Evolutionary conservation across 2,329 filamentous ascomycete genomes (phyloP).

Genomic region (Beauveria sp.): DNA sequence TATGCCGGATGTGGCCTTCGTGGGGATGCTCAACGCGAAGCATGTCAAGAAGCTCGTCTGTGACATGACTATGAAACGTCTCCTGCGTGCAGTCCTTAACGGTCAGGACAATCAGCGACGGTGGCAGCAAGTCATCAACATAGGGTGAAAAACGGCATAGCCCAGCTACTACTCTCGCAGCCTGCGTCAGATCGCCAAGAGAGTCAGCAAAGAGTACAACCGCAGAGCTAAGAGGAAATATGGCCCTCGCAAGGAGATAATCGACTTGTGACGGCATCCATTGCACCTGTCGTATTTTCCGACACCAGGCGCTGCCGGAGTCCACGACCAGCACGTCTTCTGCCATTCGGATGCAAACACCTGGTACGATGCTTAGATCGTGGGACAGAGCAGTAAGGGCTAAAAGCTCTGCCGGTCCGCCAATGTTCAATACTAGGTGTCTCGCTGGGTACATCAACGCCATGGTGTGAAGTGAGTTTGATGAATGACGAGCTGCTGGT

Average conservation of each 20-base stretch:
- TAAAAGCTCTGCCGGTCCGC: not conserved
- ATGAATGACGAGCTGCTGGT: not conserved
- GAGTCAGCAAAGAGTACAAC: not conserved
- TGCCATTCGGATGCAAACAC: not conserved
- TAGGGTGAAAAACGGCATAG: not conserved
- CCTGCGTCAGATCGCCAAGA: not conserved
- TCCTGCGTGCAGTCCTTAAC: not conserved
- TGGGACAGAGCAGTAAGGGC: not conserved
- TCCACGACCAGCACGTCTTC: not conserved
- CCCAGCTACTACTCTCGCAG: not conserved
- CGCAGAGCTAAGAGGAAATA: constrained; percentile 2
- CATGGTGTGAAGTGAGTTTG: not conserved
- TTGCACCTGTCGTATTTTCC: not conserved
- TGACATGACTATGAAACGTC: not conserved
- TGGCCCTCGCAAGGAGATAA: not conserved
- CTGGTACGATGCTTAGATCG: not conserved
- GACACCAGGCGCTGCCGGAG: not conserved
- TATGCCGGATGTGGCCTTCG: not conserved
- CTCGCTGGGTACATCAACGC: not conserved
- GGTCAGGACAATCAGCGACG: not conserved
- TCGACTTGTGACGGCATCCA: not conserved
- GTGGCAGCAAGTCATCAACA: not conserved
- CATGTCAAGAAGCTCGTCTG: not conserved
- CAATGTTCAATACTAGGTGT: not conserved
- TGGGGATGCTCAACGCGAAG: not conserved